A percentile compares a stretch with the other conserved stretches of the same genome.
These are phyloP conservation scores for Termitomyces bulborhizus DNA, from an alignment of 768 basidiomycete genomes.

Conservation along the genomic window DNA sequence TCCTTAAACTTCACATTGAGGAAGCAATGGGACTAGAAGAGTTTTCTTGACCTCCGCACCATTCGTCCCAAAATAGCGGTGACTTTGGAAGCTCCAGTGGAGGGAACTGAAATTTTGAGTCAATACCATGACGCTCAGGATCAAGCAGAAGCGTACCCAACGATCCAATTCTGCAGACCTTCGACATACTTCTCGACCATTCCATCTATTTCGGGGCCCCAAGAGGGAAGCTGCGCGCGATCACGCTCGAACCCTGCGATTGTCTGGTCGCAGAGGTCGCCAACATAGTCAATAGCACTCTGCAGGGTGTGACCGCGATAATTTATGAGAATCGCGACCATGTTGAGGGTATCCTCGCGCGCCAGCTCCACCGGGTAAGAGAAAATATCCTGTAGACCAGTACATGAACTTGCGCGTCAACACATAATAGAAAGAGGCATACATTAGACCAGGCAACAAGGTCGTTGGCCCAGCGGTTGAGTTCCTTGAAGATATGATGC, in stretches of 20 bases:
- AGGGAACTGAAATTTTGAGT: constrained; percentile 32
- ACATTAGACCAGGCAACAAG: constrained; percentile 84
- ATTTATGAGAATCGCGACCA: constrained; percentile 65
- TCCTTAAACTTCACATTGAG: constrained; percentile 14
- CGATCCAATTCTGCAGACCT: constrained; percentile 67
- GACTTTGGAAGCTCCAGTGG: constrained; percentile 68
- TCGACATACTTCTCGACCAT: constrained; percentile 54
- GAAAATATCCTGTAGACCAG: constrained; percentile 51
- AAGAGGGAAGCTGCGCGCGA: constrained; percentile 46
- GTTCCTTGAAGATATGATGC: constrained; percentile 51
- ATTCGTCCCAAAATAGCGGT: constrained; percentile 60
- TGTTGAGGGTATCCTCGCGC: constrained; percentile 63
- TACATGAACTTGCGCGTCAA: background rate
- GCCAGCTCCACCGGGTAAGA: constrained; percentile 76
- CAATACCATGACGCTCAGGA: background rate
- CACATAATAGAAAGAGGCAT: constrained; percentile 16
- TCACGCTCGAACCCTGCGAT: constrained; percentile 48
- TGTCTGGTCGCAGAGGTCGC: constrained; percentile 50
- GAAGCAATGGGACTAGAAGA: too few species aligned
- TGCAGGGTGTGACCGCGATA: constrained; percentile 53
- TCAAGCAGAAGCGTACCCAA: constrained; percentile 35
- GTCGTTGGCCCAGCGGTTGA: constrained; percentile 69
- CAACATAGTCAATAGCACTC: constrained; percentile 58
- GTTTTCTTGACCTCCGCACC: constrained; percentile 51
- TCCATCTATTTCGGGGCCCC: constrained; percentile 53